Conservation (phyloP, 192 early-diverging fungal species). For the Coemansia aciculifera region DNA sequence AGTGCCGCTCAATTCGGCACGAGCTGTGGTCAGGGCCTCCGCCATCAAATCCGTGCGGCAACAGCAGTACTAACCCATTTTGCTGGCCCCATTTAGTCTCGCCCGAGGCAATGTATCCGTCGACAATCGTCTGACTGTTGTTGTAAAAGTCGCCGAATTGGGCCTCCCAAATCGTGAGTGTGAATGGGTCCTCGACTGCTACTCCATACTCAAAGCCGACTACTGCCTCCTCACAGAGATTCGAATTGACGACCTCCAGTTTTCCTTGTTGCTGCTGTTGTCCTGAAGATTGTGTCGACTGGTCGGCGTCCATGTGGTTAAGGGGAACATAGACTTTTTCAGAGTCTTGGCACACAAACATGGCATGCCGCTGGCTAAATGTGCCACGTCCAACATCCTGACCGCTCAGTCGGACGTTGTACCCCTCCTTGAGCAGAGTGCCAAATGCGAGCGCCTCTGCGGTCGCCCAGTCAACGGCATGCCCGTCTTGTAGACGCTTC, state of each 20-base stretch:
- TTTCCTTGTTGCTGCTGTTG: constrained; percentile 54
- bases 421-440: constrained; percentile 77
- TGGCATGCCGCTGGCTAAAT: constrained; percentile 94
- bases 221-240: constrained; percentile 89
- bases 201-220: constrained; percentile 95
- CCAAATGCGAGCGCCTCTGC: constrained; percentile 93
- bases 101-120: constrained; percentile 83
- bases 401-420: constrained; percentile 89
- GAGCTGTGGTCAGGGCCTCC: constrained; percentile 95
- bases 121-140: constrained; percentile 92
- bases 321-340: constrained; percentile 83
- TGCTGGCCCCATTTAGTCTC: constrained; percentile 96
- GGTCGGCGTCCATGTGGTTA: constrained; percentile 62
- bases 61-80: constrained; percentile 84
- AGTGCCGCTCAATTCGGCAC: constrained; percentile 86
- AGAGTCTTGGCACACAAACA: constrained; percentile 91
- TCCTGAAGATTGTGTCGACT: background rate
- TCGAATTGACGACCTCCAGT: constrained; percentile 89
- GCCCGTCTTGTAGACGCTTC: constrained; percentile 68
- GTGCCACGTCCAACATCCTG: constrained; percentile 98
- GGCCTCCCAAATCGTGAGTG: constrained; percentile 96
- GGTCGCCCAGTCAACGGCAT: constrained; percentile 91
- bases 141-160: constrained; percentile 99
- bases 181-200: constrained; percentile 83
- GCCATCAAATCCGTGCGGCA: constrained; percentile 96